Evolutionary conservation across 2,329 filamentous ascomycete genomes (phyloP).

Genomic region (Colletotrichum sp.): DNA sequence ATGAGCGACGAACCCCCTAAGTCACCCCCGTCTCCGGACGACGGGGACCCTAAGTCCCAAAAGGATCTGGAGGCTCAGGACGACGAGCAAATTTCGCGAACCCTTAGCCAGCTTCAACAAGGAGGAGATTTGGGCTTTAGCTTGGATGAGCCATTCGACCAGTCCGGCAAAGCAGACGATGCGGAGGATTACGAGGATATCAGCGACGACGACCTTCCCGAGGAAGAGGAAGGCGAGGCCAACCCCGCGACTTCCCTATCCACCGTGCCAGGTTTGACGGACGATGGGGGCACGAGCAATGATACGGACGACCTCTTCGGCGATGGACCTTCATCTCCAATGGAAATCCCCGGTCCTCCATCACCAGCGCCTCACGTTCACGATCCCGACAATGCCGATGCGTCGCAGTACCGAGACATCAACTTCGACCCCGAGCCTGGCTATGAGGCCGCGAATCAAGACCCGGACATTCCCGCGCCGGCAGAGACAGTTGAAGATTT

Average conservation of each 20-base stretch:
- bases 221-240: slow-evolving; percentile 69
- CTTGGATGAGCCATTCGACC: slow-evolving; percentile 58
- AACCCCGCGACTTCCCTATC: slow-evolving; percentile 46
- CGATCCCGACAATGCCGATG: slow-evolving; percentile 40
- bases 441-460: slow-evolving; percentile 57
- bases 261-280: slow-evolving; percentile 55
- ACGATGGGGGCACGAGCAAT: slow-evolving; percentile 64
- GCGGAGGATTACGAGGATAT: slow-evolving; percentile 92
- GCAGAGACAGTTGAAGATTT: slow-evolving; percentile 77
- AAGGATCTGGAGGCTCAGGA: slow-evolving; percentile 53
- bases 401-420: slow-evolving; percentile 43
- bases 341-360: slow-evolving; percentile 44
- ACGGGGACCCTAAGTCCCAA: slow-evolving; percentile 45
- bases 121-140: slow-evolving; percentile 41
- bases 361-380: slow-evolving; percentile 49
- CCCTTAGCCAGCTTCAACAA: slow-evolving; percentile 47
- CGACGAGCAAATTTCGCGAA: slow-evolving; percentile 48
- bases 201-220: slow-evolving; percentile 86
- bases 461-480: slow-evolving; percentile 68
- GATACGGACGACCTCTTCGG: slow-evolving; percentile 73
- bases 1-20: slow-evolving; percentile 21
- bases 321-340: slow-evolving; percentile 56
- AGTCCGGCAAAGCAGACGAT: slow-evolving; percentile 85
- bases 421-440: slow-evolving; percentile 52
- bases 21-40: slow-evolving; percentile 29